Evolutionary conservation across 139 green algal genomes (phyloP).

Genomic region (Chlamydomonas schloesseri): DNA sequence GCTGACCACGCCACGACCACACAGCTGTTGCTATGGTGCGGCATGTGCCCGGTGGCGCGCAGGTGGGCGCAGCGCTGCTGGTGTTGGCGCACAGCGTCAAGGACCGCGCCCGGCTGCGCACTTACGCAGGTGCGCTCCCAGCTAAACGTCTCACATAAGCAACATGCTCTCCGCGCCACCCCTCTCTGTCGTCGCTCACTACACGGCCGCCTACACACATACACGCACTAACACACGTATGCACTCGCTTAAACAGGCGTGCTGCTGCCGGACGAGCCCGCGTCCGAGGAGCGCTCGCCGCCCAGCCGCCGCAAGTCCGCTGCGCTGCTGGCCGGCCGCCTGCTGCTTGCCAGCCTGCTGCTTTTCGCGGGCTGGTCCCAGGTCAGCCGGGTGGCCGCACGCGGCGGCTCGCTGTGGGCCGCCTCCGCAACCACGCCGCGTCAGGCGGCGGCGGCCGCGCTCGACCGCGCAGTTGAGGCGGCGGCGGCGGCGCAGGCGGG

Average conservation of each 20-base stretch:
- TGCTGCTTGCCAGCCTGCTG: constrained; percentile 61
- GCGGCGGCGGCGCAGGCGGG: neutral
- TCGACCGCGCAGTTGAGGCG: neutral
- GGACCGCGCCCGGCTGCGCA: constrained; percentile 14
- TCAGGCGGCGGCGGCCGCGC: neutral
- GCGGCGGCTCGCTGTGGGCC: constrained; percentile 24
- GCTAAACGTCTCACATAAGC: too few species aligned
- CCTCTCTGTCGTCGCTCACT: too few species aligned
- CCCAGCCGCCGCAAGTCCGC: constrained; percentile 43
- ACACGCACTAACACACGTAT: neutral
- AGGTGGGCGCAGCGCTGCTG: constrained; percentile 40
- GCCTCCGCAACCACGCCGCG: neutral
- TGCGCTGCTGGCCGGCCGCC: constrained; percentile 59
- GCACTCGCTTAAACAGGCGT: constrained; percentile 47
- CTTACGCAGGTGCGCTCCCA: constrained; percentile 38
- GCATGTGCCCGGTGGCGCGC: too few species aligned
- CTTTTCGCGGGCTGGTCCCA: constrained; percentile 53
- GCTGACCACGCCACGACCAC: too few species aligned
- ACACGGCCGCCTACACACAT: too few species aligned
- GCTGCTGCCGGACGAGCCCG: constrained; percentile 44
- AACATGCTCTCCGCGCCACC: neutral
- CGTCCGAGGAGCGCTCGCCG: neutral
- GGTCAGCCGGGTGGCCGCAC: neutral
- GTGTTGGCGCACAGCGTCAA: constrained; percentile 57
- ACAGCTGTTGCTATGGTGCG: too few species aligned